Evolutionary conservation across 306 rosid genomes (phyloP), one percentile per base, ranked within the genome.

Genomic region (Acacia confusa): DNA sequence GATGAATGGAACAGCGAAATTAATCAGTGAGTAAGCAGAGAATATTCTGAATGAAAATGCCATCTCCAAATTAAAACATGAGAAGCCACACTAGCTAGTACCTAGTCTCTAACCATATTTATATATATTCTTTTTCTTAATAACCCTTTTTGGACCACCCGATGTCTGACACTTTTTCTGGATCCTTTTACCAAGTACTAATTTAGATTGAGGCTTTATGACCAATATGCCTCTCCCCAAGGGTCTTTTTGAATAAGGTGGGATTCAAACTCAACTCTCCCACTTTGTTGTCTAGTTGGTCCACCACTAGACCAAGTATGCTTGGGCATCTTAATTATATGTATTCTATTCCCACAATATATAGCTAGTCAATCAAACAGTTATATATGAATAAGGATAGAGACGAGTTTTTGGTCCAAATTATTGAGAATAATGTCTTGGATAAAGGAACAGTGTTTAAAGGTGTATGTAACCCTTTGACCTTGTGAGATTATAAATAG

Each of bases 291-390:
- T 36, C 8, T 6, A 5, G 8, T 36, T 36, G 40, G 7, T 36
- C 40, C 40, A 36, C 40, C 7, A 36, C 40, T 36, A 36, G 40
- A 36, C 8, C 40, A 36, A 36, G 7, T 5, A 36, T 1, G 8
- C 40, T 6, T 6, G 8, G 40, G 38, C 8, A 36, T 36, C 40
- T 36, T 36, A 36, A 28, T 28, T 32, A 32, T 16, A 47, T 17
- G 38, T 71, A 79, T 87, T 82, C 88, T 84, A 82, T 87, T 84
- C 88, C 86, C 84, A 72, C 76, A 79, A 70, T 28, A 16, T 19
- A 81, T 5, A 12, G 2, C 24, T 57, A 7, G 40, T 27, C 58
- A 79, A 71, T 74, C 30, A 61, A 60, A 78, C 48, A 68, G 61
- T 57, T 9, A 22, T 30, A 7, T 55, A 55, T n/a, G 1, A 55